Evolutionary conservation across 495 filamentous ascomycete species (phyloP).

Genomic region (Penicillium cosmopolitanum): DNA sequence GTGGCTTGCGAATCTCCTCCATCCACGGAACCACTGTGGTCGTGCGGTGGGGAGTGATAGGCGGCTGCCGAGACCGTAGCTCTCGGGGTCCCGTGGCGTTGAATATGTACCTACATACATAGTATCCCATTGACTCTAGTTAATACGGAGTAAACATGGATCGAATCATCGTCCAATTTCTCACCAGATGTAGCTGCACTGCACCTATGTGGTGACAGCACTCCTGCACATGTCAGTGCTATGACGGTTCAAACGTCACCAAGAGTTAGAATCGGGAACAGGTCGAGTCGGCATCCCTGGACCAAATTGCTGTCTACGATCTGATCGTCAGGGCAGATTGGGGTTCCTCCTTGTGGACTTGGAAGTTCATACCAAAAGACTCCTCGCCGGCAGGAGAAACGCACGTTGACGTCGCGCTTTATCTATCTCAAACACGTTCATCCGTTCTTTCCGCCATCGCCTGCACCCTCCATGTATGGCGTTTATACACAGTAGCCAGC

Average conservation of each 20-base stretch:
- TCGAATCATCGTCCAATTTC: too few species aligned
- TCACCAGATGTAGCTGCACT: too few species aligned
- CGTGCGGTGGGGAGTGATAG: conserved; percentile 18
- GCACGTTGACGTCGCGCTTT: neutral
- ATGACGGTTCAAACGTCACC: neutral
- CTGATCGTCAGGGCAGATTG: neutral
- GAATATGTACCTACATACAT: neutral
- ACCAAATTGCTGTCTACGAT: neutral
- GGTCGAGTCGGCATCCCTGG: too few species aligned
- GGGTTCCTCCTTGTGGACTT: neutral
- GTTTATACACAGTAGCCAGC: neutral
- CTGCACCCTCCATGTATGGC: neutral
- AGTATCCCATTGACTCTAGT: too few species aligned
- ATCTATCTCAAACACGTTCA: conserved; percentile 1
- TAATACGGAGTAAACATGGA: too few species aligned
- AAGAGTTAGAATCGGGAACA: neutral
- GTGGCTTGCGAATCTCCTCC: neutral
- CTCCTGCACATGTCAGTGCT: too few species aligned
- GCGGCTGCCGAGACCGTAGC: conserved; percentile 14
- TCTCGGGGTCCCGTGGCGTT: neutral
- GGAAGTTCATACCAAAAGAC: too few species aligned
- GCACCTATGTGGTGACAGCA: too few species aligned
- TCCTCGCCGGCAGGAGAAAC: neutral
- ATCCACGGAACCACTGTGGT: conserved; percentile 11
- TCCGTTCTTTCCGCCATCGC: neutral